phyloP scores from a whole-genome alignment of 1,139 yeast genomes.

The Kodamaea fungicola region DNA sequence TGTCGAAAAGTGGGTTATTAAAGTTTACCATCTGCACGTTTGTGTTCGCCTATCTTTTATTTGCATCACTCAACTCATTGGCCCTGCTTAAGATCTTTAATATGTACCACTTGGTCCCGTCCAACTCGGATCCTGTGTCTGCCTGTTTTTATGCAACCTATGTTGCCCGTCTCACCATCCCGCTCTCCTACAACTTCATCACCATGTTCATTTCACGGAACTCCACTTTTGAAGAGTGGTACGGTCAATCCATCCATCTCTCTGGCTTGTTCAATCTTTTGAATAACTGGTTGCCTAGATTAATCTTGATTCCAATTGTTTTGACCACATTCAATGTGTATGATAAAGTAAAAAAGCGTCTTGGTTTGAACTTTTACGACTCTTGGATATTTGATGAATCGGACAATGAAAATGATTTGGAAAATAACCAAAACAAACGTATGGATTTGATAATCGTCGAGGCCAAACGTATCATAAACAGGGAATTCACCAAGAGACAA shows the following conservation, averaged over 20 bases:
- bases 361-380: conserved; percentile 51
- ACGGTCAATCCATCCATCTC: conserved; percentile 71
- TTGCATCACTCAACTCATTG: conserved; percentile 61
- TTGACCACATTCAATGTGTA: conserved; percentile 67
- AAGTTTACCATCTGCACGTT: conserved; percentile 39
- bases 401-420: conserved; percentile 12
- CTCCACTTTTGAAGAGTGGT: conserved; percentile 54
- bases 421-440: conserved; percentile 22
- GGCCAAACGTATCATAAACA: conserved; percentile 37
- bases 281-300: conserved; percentile 72
- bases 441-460: conserved; percentile 40
- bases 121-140: conserved; percentile 70
- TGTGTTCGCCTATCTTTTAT: conserved; percentile 63
- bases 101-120: conserved; percentile 68
- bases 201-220: conserved; percentile 54
- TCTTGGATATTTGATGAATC: conserved; percentile 26
- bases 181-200: conserved; percentile 74
- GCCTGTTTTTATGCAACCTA: conserved; percentile 77
- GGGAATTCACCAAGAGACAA: conserved; percentile 33
- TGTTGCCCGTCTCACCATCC: conserved; percentile 78
- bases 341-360: conserved; percentile 52
- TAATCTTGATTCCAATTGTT: conserved; percentile 63
- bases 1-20: conserved; percentile 15
- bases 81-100: conserved; percentile 70
- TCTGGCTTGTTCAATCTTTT: conserved; percentile 72